Evolutionary conservation across 176 grass and related monocot species (phyloP).

Genomic region (Otatea glauca): DNA sequence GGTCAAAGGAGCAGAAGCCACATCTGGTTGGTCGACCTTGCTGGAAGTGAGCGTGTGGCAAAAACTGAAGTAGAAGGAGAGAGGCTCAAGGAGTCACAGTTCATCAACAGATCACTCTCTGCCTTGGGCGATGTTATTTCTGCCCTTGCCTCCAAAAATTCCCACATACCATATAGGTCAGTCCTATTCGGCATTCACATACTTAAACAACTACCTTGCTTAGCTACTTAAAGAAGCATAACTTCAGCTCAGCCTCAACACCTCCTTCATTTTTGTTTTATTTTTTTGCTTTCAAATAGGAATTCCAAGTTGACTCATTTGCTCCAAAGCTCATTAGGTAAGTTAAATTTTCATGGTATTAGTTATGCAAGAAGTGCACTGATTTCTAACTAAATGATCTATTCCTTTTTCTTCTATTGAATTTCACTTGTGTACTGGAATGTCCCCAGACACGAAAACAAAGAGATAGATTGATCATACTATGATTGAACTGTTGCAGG

Average conservation of each 20-base stretch:
- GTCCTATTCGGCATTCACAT: constrained; percentile 32
- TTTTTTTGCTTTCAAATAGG: constrained; percentile 56
- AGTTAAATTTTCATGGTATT: constrained; percentile 3
- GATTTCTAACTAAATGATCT: constrained; percentile 26
- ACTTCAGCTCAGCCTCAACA: constrained; percentile 21
- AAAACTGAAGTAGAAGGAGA: constrained; percentile 94
- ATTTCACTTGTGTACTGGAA: constrained; percentile 19
- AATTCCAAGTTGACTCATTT: constrained; percentile 97
- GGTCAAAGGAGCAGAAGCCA: constrained; percentile 67
- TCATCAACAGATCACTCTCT: constrained; percentile 93
- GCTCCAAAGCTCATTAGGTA: constrained; percentile 94
- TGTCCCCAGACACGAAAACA: neutral
- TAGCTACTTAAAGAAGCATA: constrained; percentile 29
- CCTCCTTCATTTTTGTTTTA: neutral
- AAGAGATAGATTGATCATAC: neutral
- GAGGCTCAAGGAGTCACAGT: constrained; percentile 83
- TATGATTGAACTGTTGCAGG: constrained; percentile 56
- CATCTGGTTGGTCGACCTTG: constrained; percentile 94
- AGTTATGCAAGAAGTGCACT: neutral
- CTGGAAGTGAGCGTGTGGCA: constrained; percentile 79
- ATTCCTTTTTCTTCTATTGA: constrained; percentile 18
- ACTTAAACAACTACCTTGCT: constrained; percentile 15
- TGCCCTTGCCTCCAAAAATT: constrained; percentile 83
- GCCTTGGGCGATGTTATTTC: constrained; percentile 94
- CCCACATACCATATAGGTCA: constrained; percentile 91